A percentile compares a stretch with the other conserved stretches of the same genome.
Evolutionary conservation across 148 eudicot genomes (phyloP).

Genomic region (Vaccinium corymbosum): DNA sequence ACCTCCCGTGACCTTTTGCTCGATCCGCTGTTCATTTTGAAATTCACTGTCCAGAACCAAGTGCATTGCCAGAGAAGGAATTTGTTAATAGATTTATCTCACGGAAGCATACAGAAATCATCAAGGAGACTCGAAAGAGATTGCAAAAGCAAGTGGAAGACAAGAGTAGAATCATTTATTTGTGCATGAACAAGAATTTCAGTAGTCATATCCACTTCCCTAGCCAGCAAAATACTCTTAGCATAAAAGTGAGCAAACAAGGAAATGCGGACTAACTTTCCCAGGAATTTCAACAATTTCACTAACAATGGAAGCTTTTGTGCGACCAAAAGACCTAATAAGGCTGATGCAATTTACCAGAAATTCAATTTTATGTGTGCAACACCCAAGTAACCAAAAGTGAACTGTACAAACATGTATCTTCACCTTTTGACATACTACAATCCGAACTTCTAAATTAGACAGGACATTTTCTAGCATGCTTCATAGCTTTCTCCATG

Average conservation of each 20-base stretch:
- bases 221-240: background rate
- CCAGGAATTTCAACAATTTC: background rate
- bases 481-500: background rate
- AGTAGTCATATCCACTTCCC: background rate
- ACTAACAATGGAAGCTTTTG: background rate
- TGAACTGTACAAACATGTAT: background rate
- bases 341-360: background rate
- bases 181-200: background rate
- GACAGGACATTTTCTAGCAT: background rate
- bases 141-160: background rate
- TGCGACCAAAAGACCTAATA: background rate
- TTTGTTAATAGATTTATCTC: background rate
- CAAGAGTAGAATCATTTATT: background rate
- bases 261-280: background rate
- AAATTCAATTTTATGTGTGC: background rate
- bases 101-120: background rate
- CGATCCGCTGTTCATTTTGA: background rate
- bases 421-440: background rate
- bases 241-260: background rate
- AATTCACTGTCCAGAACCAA: constrained; percentile 7
- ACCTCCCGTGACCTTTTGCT: background rate
- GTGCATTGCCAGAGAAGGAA: background rate
- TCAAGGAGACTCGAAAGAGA: background rate
- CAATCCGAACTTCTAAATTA: background rate
- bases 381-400: background rate